phyloP scores from a whole-genome alignment of 1,139 yeast genomes.

The Williopsis jadinii region DNA sequence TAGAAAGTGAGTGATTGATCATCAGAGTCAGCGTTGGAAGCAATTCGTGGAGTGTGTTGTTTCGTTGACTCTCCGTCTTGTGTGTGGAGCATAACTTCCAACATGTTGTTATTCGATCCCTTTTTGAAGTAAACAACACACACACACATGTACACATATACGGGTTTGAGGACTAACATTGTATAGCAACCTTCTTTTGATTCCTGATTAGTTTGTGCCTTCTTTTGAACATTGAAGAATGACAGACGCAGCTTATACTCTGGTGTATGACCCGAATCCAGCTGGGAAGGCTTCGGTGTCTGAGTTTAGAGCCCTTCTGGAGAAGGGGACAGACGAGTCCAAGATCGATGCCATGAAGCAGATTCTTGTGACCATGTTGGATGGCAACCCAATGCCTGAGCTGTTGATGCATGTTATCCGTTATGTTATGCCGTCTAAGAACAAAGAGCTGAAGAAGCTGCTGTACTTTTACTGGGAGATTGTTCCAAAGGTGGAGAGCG shows the following conservation, averaged over 20 bases:
- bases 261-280: slow-evolving; percentile 70
- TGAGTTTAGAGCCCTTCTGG: slow-evolving; percentile 76
- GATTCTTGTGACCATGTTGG: slow-evolving; percentile 78
- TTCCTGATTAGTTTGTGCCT: no score
- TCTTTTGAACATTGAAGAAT: slow-evolving; percentile 3
- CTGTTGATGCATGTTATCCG: slow-evolving; percentile 94
- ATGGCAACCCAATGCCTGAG: slow-evolving; percentile 93
- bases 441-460: slow-evolving; percentile 86
- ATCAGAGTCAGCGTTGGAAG: no score
- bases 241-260: slow-evolving; percentile 48
- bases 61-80: no score
- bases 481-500: slow-evolving; percentile 82
- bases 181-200: no score
- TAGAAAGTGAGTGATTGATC: no score
- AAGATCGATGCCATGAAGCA: slow-evolving; percentile 88
- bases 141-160: no score
- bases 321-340: slow-evolving; percentile 83
- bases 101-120: no score
- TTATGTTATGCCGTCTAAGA: slow-evolving; percentile 92
- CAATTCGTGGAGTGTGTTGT: no score
- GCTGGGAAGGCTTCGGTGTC: slow-evolving; percentile 63
- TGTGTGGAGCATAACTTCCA: no score
- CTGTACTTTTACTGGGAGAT: slow-evolving; percentile 97
- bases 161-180: no score
- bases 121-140: no score